A percentile compares a stretch with the other conserved stretches of the same genome.
phyloP scores from a whole-genome alignment of 345 rosid genomes.

The Orychophragmus violaceus region DNA sequence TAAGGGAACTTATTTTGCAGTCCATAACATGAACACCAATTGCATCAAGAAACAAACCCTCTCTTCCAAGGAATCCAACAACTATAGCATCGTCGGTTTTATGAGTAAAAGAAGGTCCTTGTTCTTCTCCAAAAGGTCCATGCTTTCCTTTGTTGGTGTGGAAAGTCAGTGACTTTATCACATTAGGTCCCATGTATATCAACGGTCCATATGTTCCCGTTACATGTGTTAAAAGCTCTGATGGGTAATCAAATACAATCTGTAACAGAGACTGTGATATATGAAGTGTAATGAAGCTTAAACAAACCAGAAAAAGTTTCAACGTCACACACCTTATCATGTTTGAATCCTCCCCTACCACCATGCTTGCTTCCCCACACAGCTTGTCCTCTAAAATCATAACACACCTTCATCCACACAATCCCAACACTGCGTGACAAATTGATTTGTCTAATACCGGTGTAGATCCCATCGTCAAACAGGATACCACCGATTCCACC shows the following conservation, averaged over 20 bases:
- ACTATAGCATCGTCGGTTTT: slow-evolving; percentile 57
- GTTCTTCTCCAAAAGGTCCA: slow-evolving; percentile 90
- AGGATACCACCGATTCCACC: slow-evolving; percentile 69
- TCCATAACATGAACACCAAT: slow-evolving; percentile 58
- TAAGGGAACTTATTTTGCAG: slow-evolving; percentile 44
- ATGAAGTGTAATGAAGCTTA: neutral
- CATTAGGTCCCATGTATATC: slow-evolving; percentile 78
- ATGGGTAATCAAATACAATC: slow-evolving; percentile 78
- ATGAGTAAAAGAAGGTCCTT: slow-evolving; percentile 67
- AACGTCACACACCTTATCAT: slow-evolving; percentile 46
- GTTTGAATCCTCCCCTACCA: slow-evolving; percentile 69
- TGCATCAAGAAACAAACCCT: slow-evolving; percentile 69
- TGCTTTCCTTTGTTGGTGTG: slow-evolving; percentile 74
- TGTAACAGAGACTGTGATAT: slow-evolving; percentile 28
- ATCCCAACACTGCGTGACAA: slow-evolving; percentile 65
- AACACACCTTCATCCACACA: slow-evolving; percentile 58
- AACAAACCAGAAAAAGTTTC: neutral
- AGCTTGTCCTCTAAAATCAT: slow-evolving; percentile 65
- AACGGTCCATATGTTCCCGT: slow-evolving; percentile 62
- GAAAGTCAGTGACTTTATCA: slow-evolving; percentile 69
- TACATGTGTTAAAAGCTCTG: slow-evolving; percentile 63
- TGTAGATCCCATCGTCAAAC: slow-evolving; percentile 63
- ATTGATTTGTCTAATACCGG: slow-evolving; percentile 66
- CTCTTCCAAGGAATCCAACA: slow-evolving; percentile 76
- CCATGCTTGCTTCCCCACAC: slow-evolving; percentile 96